Conservation (phyloP, 1,139 yeast species). For the Maudiozyma humilis region DNA sequence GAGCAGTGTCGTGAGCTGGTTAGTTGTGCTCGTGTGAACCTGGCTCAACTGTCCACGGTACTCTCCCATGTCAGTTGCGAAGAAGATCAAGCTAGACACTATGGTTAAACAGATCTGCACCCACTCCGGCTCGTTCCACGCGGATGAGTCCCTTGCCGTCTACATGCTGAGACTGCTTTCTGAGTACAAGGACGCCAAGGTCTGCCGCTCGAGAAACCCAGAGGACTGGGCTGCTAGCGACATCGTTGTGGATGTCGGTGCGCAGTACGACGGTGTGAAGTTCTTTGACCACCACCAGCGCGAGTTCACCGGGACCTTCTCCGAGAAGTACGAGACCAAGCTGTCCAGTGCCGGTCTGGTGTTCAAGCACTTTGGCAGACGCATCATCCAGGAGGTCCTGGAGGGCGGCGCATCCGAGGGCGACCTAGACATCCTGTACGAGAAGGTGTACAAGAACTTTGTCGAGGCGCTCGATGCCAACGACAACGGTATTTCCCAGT, state of each 20-base stretch:
- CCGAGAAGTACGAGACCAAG: slow-evolving; percentile 57
- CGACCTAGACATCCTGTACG: slow-evolving; percentile 55
- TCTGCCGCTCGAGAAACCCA: slow-evolving; percentile 78
- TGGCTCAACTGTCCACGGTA: too few relatives aligned
- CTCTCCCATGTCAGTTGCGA: slow-evolving; percentile 7
- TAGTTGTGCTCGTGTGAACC: too few relatives aligned
- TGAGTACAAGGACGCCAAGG: slow-evolving; percentile 52
- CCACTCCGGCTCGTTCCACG: slow-evolving; percentile 92
- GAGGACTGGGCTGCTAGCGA: slow-evolving; percentile 79
- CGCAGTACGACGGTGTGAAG: slow-evolving; percentile 81
- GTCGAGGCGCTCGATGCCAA: slow-evolving; percentile 91
- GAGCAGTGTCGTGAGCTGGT: too few relatives aligned
- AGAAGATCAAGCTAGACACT: slow-evolving; percentile 21
- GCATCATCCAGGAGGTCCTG: slow-evolving; percentile 48
- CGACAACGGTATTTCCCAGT: slow-evolving; percentile 84
- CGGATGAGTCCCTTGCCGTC: slow-evolving; percentile 95
- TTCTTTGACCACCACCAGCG: slow-evolving; percentile 96
- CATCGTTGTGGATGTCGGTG: slow-evolving; percentile 91
- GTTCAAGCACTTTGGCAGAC: slow-evolving; percentile 86
- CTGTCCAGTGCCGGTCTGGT: slow-evolving; percentile 90
- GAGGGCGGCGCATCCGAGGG: slow-evolving; percentile 34
- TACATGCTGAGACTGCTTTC: slow-evolving; percentile 74
- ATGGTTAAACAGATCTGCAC: slow-evolving; percentile 58
- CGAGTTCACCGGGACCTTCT: slow-evolving; percentile 59
- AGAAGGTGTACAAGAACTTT: slow-evolving; percentile 73